Conservation (phyloP, 78 protist genomes). For the Trichosphaerium sp. region DNA sequence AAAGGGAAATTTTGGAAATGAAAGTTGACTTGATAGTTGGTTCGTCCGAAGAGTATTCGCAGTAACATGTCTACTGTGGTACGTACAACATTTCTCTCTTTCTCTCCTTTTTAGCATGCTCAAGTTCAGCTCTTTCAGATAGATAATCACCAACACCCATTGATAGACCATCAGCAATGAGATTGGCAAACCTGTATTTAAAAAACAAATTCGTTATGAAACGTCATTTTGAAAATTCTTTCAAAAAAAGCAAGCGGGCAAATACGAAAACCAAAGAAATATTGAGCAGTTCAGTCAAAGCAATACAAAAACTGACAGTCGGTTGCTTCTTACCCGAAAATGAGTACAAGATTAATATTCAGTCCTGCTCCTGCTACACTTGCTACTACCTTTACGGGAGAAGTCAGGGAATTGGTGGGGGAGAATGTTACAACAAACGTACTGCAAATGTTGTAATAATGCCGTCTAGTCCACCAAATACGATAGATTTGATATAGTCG, state of each 20-base stretch:
- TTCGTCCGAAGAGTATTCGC: too few relatives aligned
- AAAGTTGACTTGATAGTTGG: too few relatives aligned
- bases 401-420: conserved; percentile 7
- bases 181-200: conserved; percentile 70
- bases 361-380: conserved; percentile 51
- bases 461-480: conserved; percentile 79
- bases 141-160: conserved; percentile 80
- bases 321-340: too few relatives aligned
- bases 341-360: conserved; percentile 29
- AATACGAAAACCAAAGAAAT: too few relatives aligned
- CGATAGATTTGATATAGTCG: conserved; percentile 44
- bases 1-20: too few relatives aligned
- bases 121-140: conserved; percentile 49
- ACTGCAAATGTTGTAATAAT: conserved; percentile 71
- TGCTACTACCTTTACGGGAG: conserved; percentile 42
- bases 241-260: too few relatives aligned
- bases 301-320: too few relatives aligned
- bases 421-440: conserved; percentile 7
- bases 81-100: conserved; percentile 30
- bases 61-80: too few relatives aligned
- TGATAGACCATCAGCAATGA: conserved; percentile 66
- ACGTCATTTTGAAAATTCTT: too few relatives aligned
- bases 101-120: conserved; percentile 29
- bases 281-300: too few relatives aligned
- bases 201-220: too few relatives aligned